Percentiles rank a stretch among this genome's conserved stretches.
These are phyloP conservation scores for Lachnellula hyalina DNA, from an alignment of 2,329 filamentous ascomycete species.

Conservation along the genomic window DNA sequence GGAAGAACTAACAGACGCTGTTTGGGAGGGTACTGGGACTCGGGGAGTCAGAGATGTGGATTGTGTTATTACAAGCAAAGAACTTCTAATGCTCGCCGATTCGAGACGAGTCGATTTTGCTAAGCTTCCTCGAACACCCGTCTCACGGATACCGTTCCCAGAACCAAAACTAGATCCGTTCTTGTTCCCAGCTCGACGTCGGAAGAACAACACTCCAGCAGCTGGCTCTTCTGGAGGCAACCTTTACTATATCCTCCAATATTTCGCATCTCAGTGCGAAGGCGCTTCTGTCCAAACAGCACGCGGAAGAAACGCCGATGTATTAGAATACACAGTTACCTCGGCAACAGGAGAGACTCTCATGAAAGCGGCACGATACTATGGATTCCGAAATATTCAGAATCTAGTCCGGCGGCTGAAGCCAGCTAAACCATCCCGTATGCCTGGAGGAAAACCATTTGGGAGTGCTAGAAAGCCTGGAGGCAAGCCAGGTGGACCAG, in stretches of 20 bases:
- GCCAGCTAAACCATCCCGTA: slow-evolving; percentile 68
- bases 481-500: slow-evolving; percentile 46
- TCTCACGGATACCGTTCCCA: slow-evolving; percentile 59
- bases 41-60: slow-evolving; percentile 79
- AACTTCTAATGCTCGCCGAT: slow-evolving; percentile 83
- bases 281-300: slow-evolving; percentile 66
- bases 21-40: slow-evolving; percentile 56
- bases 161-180: slow-evolving; percentile 66
- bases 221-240: slow-evolving; percentile 86
- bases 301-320: slow-evolving; percentile 83
- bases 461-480: slow-evolving; percentile 49
- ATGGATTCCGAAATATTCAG: slow-evolving; percentile 97
- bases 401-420: slow-evolving; percentile 92
- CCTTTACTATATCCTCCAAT: slow-evolving; percentile 75
- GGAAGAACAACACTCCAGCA: slow-evolving; percentile 42
- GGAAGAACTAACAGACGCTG: slow-evolving; percentile 78
- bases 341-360: slow-evolving; percentile 52
- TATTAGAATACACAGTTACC: slow-evolving; percentile 74
- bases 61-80: slow-evolving; percentile 95
- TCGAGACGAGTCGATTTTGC: slow-evolving; percentile 76
- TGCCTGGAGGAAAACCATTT: slow-evolving; percentile 68
- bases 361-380: slow-evolving; percentile 83
- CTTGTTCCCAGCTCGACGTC: slow-evolving; percentile 55
- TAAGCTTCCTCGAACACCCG: slow-evolving; percentile 54
- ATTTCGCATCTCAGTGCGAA: slow-evolving; percentile 64